phyloP scores from a whole-genome alignment of 2,329 filamentous ascomycete species.

The Paecilomyces variotii region DNA sequence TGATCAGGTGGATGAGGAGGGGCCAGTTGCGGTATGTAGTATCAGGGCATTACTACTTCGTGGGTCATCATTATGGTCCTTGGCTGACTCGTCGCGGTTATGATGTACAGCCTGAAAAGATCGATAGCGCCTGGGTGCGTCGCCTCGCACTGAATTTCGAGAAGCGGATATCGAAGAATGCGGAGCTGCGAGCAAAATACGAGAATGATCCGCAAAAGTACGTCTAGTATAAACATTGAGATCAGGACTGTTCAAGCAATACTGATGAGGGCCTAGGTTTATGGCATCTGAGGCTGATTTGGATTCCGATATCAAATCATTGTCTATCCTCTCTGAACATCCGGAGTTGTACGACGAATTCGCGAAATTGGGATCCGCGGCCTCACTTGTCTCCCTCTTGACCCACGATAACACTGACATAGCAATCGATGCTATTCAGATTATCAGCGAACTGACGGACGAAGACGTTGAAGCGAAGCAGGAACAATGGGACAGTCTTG shows the following conservation, averaged over 20 bases:
- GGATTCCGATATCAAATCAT: constrained; percentile 75
- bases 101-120: constrained; percentile 54
- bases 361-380: constrained; percentile 62
- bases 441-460: constrained; percentile 84
- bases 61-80: not conserved
- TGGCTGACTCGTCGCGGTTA: constrained; percentile 12
- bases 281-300: constrained; percentile 82
- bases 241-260: not conserved
- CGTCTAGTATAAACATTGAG: constrained; percentile 5
- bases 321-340: constrained; percentile 83
- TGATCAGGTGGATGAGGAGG: constrained; percentile 56
- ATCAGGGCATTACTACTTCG: not conserved
- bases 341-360: constrained; percentile 76
- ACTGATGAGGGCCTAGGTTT: constrained; percentile 38
- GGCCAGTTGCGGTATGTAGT: constrained; percentile 30
- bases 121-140: constrained; percentile 76
- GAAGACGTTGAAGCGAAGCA: constrained; percentile 80
- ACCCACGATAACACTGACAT: constrained; percentile 97
- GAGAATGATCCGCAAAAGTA: constrained; percentile 70
- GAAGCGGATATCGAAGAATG: constrained; percentile 83
- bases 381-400: constrained; percentile 68
- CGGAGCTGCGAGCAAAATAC: constrained; percentile 77
- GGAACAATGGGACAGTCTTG: constrained; percentile 70
- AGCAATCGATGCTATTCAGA: constrained; percentile 81
- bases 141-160: constrained; percentile 77